phyloP scores from a whole-genome alignment of 345 rosid species.

The Euphorbia pulcherrima region DNA sequence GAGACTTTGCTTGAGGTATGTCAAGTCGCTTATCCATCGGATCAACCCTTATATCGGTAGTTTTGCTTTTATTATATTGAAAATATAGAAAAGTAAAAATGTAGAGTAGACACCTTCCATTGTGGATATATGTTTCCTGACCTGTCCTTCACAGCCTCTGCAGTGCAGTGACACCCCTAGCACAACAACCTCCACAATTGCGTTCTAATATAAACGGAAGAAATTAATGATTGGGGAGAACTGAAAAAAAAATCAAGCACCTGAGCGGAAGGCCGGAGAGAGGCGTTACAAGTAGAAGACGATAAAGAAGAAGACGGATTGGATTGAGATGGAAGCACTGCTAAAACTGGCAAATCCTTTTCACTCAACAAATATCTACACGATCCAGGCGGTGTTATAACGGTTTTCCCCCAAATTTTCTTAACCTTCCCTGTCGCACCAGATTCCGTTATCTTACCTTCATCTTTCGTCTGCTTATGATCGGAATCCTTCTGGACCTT shows the following conservation, averaged over 20 bases:
- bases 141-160: conserved; percentile 85
- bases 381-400: conserved; percentile 61
- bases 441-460: conserved; percentile 1
- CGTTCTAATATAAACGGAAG: background rate
- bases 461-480: conserved; percentile 9
- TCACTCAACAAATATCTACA: conserved; percentile 67
- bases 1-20: too few species aligned
- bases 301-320: conserved; percentile 19
- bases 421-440: background rate
- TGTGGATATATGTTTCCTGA: conserved; percentile 81
- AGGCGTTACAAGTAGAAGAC: conserved; percentile 31
- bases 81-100: conserved; percentile 1
- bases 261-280: conserved; percentile 50
- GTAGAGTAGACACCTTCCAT: conserved; percentile 58
- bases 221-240: background rate
- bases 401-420: conserved; percentile 38
- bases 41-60: too few species aligned
- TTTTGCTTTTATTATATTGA: background rate
- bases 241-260: conserved; percentile 21
- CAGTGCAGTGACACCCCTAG: conserved; percentile 89
- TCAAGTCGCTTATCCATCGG: too few species aligned
- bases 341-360: conserved; percentile 30
- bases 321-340: conserved; percentile 30
- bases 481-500: conserved; percentile 20
- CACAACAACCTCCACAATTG: conserved; percentile 58